Evolutionary conservation across 352 stramenopile genomes (phyloP), one percentile per base, ranked within the genome.

Genomic region (Phytophthora pseudosyringae): DNA sequence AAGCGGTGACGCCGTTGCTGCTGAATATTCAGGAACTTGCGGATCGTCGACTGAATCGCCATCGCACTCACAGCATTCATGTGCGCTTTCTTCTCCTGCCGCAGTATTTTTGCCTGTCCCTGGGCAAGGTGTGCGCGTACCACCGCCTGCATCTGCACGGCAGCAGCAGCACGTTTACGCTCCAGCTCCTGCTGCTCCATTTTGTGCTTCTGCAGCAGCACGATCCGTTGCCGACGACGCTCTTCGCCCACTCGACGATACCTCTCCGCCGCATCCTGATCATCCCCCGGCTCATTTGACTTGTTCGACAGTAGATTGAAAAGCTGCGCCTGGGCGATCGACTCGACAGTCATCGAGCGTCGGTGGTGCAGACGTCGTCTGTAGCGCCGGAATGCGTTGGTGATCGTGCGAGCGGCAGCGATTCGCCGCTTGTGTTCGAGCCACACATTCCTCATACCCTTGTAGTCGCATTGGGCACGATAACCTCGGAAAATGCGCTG

Each of bases 41-140:
- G 86, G 16, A 89, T 89, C 28, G 69, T 83, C 25, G 77, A 90
- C 63, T 95, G 86, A 32, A 95, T 88, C 5, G 75, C 73, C 59
- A 89, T 90, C 13, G 72, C 80, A 5, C 78, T 83, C 26, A 83
- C 76, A 0, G 81, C 77, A 5, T 78, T 75, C 45, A 84, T 50
- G n/a, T 91, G 79, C 0, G 81, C 75, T 4, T 81, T 80, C 11
- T 74, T 76, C 53, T 90, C 79, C 29, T 81, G 61, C 2, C 77
- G 56, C 12, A 88, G 41, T 4, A 45, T 33, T 6, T 58, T 48
- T 0, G 60, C 73, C 46, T 75, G 48, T 3, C 64, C 61, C 25
- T 79, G 72, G 2, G 79, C 81, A 18, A 73, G 65, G 31, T 86
- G 74, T 13, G 67, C 71, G 18, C 81, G 79, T 12, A 83, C 69